phyloP scores from a whole-genome alignment of 805 yeast species.

The Metschnikowia shivogae region DNA sequence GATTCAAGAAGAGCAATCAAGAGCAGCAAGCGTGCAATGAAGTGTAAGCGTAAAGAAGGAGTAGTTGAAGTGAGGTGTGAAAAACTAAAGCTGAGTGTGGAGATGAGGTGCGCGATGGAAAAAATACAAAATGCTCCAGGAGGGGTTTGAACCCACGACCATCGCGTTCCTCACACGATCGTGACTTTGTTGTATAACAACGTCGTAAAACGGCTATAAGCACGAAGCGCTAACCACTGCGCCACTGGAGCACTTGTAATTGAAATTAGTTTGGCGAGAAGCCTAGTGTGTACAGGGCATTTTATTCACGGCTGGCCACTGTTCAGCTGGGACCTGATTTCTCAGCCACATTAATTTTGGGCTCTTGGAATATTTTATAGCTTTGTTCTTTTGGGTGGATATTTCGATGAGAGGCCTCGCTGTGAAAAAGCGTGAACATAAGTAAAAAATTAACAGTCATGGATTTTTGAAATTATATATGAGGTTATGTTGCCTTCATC shows the following conservation, averaged over 20 bases:
- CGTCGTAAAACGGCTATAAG: slow-evolving; percentile 43
- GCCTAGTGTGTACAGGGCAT: no score
- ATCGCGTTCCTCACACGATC: slow-evolving; percentile 55
- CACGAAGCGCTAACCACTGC: slow-evolving; percentile 55
- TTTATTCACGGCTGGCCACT: no score
- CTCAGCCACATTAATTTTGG: no score
- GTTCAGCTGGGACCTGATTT: no score
- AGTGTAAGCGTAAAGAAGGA: not conserved
- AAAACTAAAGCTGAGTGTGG: not conserved
- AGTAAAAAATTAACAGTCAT: no score
- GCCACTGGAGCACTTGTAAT: slow-evolving; percentile 40
- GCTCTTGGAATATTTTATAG: no score
- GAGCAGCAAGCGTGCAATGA: not conserved
- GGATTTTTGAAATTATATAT: no score
- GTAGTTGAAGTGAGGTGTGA: not conserved
- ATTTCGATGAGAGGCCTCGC: no score
- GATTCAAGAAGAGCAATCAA: not conserved
- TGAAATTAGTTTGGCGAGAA: no score
- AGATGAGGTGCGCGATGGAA: not conserved
- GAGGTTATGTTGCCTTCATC: no score
- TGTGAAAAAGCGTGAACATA: no score
- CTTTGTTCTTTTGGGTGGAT: no score
- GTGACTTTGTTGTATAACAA: slow-evolving; percentile 44
- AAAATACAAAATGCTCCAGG: slow-evolving; percentile 46
- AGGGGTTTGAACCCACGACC: slow-evolving; percentile 54